Evolutionary conservation across 257 asterid genomes (phyloP).

Genomic region (Jasminum sambac): DNA sequence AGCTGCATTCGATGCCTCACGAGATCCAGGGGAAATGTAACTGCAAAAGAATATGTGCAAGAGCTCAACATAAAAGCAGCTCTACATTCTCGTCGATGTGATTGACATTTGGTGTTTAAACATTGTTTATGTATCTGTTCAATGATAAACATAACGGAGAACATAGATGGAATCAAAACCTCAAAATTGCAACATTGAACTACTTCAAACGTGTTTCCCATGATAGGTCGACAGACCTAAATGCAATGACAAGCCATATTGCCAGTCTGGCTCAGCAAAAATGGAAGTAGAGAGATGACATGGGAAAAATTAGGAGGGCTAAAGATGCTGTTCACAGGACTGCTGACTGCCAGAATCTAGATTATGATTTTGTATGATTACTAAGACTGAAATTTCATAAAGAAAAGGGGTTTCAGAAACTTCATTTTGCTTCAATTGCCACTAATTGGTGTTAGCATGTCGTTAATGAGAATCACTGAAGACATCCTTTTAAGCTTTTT

Average conservation of each 20-base stretch:
- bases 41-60: conserved; percentile 41
- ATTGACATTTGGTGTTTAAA: background rate
- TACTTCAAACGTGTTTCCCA: background rate
- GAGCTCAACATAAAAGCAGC: conserved; percentile 9
- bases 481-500: background rate
- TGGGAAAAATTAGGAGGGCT: background rate
- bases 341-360: background rate
- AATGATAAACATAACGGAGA: background rate
- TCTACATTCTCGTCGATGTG: background rate
- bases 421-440: background rate
- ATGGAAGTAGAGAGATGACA: background rate
- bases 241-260: conserved; percentile 6
- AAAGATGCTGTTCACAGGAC: background rate
- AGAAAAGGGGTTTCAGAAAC: background rate
- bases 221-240: background rate
- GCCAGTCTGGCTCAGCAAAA: background rate
- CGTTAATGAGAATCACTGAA: background rate
- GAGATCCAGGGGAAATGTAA: conserved; percentile 76
- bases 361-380: background rate
- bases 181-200: conserved; percentile 8
- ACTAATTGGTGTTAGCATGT: background rate
- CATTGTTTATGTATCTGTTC: background rate
- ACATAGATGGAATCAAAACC: background rate
- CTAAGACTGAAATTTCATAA: background rate
- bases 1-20: conserved; percentile 86